phyloP scores from a whole-genome alignment of 139 green algal genomes.

The Dunaliella primolecta region DNA sequence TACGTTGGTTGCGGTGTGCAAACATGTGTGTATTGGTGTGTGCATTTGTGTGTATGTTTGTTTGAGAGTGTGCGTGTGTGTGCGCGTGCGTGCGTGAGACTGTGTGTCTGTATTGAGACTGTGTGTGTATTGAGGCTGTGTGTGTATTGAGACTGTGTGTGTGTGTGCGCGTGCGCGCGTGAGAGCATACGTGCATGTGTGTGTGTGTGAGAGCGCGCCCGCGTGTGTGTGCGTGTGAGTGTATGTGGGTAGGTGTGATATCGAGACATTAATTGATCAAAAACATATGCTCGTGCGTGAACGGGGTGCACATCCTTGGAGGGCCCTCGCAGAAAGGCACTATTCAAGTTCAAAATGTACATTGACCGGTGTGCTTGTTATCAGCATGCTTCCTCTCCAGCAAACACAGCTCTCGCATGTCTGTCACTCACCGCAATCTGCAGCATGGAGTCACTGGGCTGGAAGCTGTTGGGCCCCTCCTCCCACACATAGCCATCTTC shows the following conservation, averaged over 20 bases:
- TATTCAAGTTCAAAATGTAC: no score
- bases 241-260: no score
- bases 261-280: no score
- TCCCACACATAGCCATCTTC: slow-evolving; percentile 92
- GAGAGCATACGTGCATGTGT: neutral
- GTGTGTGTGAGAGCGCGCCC: neutral
- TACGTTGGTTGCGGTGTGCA: no score
- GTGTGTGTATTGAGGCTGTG: neutral
- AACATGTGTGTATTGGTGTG: no score
- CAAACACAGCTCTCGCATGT: neutral
- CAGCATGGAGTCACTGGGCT: slow-evolving; percentile 93
- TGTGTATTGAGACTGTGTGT: neutral
- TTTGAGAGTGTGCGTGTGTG: neutral
- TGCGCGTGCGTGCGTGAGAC: neutral
- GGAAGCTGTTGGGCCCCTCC: slow-evolving; percentile 97
- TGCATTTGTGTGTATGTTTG: neutral
- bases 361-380: no score
- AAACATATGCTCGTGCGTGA: no score
- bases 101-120: neutral
- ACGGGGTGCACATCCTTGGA: no score
- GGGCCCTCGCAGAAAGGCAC: no score
- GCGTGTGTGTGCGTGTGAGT: no score
- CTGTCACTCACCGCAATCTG: slow-evolving; percentile 72
- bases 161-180: neutral
- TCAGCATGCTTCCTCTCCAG: no score